These are phyloP conservation scores for Isatis tinctoria DNA, from an alignment of 345 rosid species.

Conservation along the genomic window DNA sequence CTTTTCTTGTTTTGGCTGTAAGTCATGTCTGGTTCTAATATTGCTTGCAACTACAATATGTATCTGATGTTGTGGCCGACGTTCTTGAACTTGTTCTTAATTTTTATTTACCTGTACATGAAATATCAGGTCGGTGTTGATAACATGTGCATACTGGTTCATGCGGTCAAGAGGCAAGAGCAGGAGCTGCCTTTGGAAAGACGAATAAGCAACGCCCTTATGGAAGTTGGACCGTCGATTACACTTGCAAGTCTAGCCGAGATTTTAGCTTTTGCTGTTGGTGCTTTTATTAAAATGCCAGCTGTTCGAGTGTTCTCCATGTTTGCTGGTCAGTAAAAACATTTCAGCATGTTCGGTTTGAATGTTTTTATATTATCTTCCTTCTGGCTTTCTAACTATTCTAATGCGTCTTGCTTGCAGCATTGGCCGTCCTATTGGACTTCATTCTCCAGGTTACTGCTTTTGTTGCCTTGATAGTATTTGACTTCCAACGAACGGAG, in stretches of 20 bases:
- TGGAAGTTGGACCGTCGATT: slow-evolving; percentile 98
- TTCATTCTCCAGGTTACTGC: slow-evolving; percentile 96
- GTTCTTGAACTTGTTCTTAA: background rate
- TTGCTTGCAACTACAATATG: background rate
- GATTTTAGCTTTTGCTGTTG: slow-evolving; percentile 95
- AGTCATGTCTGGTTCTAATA: slow-evolving; percentile 32
- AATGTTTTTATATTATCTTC: background rate
- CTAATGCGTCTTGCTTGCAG: slow-evolving; percentile 48
- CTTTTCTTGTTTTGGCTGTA: slow-evolving; percentile 97
- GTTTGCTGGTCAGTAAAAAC: slow-evolving; percentile 76
- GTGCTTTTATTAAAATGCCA: slow-evolving; percentile 94
- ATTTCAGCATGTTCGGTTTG: background rate
- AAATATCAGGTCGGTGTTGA: slow-evolving; percentile 86
- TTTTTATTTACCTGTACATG: background rate
- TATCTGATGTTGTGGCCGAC: background rate
- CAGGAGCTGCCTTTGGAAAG: slow-evolving; percentile 72
- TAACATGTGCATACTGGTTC: slow-evolving; percentile 95
- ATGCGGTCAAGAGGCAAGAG: slow-evolving; percentile 93
- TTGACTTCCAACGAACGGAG: slow-evolving; percentile 79
- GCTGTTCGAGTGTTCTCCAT: slow-evolving; percentile 97
- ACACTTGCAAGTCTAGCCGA: slow-evolving; percentile 96
- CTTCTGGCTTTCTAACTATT: slow-evolving; percentile 1
- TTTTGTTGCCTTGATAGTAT: slow-evolving; percentile 89
- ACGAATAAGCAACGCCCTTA: slow-evolving; percentile 88
- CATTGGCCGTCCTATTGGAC: slow-evolving; percentile 92